These are phyloP conservation scores for Penicillium nordicum DNA, from an alignment of 2,329 filamentous ascomycete genomes.

Conservation along the genomic window DNA sequence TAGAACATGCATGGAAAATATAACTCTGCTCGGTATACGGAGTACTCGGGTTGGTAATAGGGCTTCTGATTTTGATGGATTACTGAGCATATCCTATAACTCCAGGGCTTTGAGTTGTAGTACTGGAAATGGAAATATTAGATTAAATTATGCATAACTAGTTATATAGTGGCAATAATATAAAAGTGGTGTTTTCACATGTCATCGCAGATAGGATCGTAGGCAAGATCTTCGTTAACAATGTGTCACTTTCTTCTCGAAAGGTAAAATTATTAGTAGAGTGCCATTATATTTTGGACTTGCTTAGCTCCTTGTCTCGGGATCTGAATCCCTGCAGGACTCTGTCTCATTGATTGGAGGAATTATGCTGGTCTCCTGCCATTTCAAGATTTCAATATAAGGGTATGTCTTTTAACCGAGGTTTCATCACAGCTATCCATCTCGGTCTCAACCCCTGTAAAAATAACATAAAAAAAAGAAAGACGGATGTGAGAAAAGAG, in stretches of 20 bases:
- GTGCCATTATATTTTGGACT: background rate
- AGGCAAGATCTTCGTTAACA: background rate
- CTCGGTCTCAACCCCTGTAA: background rate
- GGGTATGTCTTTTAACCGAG: background rate
- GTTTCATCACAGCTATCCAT: background rate
- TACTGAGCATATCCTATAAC: background rate
- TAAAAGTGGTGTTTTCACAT: background rate
- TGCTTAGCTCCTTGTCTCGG: slow-evolving; percentile 7
- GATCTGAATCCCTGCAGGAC: slow-evolving; percentile 15
- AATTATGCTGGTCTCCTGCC: background rate
- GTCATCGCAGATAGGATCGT: background rate
- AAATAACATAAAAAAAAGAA: background rate
- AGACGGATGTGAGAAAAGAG: background rate
- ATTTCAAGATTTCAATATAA: slow-evolving; percentile 2
- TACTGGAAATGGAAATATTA: background rate
- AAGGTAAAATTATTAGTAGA: background rate
- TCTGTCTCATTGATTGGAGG: slow-evolving; percentile 1
- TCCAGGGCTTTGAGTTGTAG: too few species aligned
- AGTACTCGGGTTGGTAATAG: background rate
- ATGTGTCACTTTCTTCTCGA: background rate
- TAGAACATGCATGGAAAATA: slow-evolving; percentile 41
- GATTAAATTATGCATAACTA: background rate
- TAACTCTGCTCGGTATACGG: slow-evolving; percentile 16
- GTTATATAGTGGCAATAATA: background rate
- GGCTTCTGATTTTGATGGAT: background rate